Conservation (phyloP, 805 yeast species). For the Candida fluviatilis region DNA sequence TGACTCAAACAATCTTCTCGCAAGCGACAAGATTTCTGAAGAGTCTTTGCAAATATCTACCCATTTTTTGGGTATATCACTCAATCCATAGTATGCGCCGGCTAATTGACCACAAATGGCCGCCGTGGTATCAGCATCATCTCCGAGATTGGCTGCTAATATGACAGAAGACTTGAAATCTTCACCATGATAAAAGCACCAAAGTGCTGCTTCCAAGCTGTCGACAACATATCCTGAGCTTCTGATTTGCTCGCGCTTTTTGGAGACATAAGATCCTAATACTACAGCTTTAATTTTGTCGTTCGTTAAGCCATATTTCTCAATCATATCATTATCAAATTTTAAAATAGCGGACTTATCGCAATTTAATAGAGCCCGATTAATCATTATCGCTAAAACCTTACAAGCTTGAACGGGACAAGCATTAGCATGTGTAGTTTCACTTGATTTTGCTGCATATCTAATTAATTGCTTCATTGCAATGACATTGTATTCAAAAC, state of each 20-base stretch:
- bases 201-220: not conserved
- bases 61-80: not conserved
- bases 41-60: not conserved
- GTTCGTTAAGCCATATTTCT: not conserved
- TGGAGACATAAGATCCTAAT: not conserved
- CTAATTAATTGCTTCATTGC: not conserved
- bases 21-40: not conserved
- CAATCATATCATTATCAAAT: not conserved
- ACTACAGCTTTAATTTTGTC: not conserved
- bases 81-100: not conserved
- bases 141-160: constrained; percentile 1
- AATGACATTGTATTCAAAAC: not conserved
- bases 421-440: not conserved
- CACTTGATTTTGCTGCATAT: not conserved
- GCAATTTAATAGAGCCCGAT: not conserved
- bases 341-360: not conserved
- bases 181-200: not conserved
- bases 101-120: constrained; percentile 1
- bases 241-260: not conserved
- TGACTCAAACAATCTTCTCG: not conserved
- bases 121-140: not conserved
- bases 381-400: not conserved
- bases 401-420: not conserved
- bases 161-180: not conserved
- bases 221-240: not conserved